Evolutionary conservation across 2,329 filamentous ascomycete genomes (phyloP), one percentile per base, ranked within the genome.

Genomic region (Clarireedia paspali): DNA sequence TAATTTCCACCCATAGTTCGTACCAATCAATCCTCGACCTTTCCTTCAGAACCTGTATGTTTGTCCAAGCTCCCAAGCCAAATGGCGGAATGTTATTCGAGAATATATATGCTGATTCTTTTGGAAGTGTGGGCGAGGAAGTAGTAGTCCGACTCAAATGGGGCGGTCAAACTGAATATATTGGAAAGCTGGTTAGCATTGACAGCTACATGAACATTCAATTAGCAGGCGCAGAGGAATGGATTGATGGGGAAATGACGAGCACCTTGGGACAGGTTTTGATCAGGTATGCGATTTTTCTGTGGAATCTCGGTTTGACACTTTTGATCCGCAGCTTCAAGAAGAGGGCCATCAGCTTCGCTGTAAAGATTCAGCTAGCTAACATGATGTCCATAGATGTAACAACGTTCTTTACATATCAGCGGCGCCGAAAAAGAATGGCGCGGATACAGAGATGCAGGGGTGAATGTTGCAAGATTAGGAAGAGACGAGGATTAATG

Each of bases 191-290:
- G 60, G 88, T 96, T 69, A 92, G 88, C 67, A 89, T 95, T 69
- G 94, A 99, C 76, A 91, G 88, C 70, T 99, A 99, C 78, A 97
- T 99, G 92, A 99, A 99, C 77, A 85, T 99, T 62, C 91, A 97
- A 75, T 82, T 99, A 61, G 84, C 85, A 63, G 86, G 87, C 67
- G 91, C 92, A 51, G 89, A 96, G 74, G 94, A 99, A 74, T 96
- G 87, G 74, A 88, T 96, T 68, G 84, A 91, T 70, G 87, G 89
- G 64, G 88, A 95, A 80, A 85, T 84, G 71, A 90, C 87, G 38
- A 92, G 91, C 56, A 83, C 83, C 49, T 75, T 99, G 63, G 94
- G 94, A 6, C 88, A 96, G 74, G 91, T 99, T 47, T 73, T 99
- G 67, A 97, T 99, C 68, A 80, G 92, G 87, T 95, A 73, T 59